Evolutionary conservation across 768 basidiomycete species (phyloP).

Genomic region (Ephemerocybe angulata): DNA sequence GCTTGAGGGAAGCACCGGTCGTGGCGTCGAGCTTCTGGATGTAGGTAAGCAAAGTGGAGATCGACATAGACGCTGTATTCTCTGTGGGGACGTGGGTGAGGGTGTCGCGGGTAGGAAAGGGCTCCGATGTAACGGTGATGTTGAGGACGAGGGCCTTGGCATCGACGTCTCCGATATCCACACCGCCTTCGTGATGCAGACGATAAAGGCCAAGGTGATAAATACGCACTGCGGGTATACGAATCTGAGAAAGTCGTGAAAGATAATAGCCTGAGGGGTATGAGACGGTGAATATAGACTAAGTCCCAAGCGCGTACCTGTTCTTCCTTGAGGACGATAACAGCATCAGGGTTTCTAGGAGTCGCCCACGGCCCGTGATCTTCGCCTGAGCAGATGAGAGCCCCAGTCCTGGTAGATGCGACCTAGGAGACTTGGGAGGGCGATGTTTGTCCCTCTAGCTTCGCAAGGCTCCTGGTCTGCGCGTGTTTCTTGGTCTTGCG

Average conservation of each 20-base stretch:
- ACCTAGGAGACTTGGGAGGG: slow-evolving; percentile 2
- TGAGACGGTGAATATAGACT: neutral
- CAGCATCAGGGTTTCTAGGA: slow-evolving; percentile 67
- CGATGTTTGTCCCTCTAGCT: slow-evolving; percentile 44
- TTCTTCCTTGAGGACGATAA: slow-evolving; percentile 89
- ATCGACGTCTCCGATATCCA: slow-evolving; percentile 98
- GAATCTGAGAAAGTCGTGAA: slow-evolving; percentile 92
- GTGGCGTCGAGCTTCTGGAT: slow-evolving; percentile 97
- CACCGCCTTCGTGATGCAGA: slow-evolving; percentile 99
- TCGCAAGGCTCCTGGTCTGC: slow-evolving; percentile 54
- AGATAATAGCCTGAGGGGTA: slow-evolving; percentile 61
- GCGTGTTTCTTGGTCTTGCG: slow-evolving; percentile 29
- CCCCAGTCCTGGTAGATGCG: slow-evolving; percentile 13
- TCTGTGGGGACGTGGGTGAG: slow-evolving; percentile 77
- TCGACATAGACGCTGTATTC: slow-evolving; percentile 98
- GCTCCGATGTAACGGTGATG: slow-evolving; percentile 64
- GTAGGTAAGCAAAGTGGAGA: slow-evolving; percentile 97
- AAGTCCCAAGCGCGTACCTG: slow-evolving; percentile 43
- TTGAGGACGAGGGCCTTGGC: slow-evolving; percentile 91
- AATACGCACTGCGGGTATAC: slow-evolving; percentile 83
- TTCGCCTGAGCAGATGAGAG: slow-evolving; percentile 34
- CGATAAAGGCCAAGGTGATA: neutral
- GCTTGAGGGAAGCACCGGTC: slow-evolving; percentile 96
- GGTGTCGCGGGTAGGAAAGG: slow-evolving; percentile 80
- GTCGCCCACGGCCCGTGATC: slow-evolving; percentile 34